Evolutionary conservation across 1,139 yeast species (phyloP).

Genomic region (Kodamaea plutei): DNA sequence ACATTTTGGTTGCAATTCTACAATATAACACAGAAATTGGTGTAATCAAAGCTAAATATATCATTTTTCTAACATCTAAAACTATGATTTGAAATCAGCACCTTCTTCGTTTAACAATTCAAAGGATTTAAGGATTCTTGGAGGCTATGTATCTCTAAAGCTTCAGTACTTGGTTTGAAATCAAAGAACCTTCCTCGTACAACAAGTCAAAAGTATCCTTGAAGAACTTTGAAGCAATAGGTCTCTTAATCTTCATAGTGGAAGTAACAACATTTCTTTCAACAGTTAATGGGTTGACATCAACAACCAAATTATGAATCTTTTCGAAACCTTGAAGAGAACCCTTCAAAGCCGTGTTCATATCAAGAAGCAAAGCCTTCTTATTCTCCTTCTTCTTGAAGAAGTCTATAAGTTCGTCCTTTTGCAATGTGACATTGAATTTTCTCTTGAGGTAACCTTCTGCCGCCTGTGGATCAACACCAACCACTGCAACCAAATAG

Average conservation of each 20-base stretch:
- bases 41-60: too few species aligned
- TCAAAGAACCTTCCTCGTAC: conserved; percentile 54
- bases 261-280: conserved; percentile 70
- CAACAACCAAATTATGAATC: conserved; percentile 56
- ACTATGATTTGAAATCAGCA: too few species aligned
- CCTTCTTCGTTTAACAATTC: too few species aligned
- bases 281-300: conserved; percentile 62
- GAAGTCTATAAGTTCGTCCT: conserved; percentile 27
- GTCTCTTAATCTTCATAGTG: conserved; percentile 68
- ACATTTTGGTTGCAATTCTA: too few species aligned
- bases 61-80: too few species aligned
- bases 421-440: conserved; percentile 7
- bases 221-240: conserved; percentile 52
- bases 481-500: conserved; percentile 37
- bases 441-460: conserved; percentile 11
- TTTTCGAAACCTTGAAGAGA: conserved; percentile 53
- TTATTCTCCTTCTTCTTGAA: conserved; percentile 29
- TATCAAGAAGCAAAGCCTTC: conserved; percentile 22
- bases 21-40: too few species aligned
- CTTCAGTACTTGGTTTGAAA: conserved; percentile 12
- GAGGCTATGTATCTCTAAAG: conserved; percentile 1
- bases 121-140: too few species aligned
- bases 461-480: conserved; percentile 35
- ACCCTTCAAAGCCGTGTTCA: conserved; percentile 21
- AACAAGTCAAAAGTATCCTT: conserved; percentile 43